A percentile compares a stretch with the other conserved stretches of the same genome.
These are phyloP conservation scores for Cynara cardunculus DNA, from an alignment of 129 eudicot genomes.

Conservation along the genomic window DNA sequence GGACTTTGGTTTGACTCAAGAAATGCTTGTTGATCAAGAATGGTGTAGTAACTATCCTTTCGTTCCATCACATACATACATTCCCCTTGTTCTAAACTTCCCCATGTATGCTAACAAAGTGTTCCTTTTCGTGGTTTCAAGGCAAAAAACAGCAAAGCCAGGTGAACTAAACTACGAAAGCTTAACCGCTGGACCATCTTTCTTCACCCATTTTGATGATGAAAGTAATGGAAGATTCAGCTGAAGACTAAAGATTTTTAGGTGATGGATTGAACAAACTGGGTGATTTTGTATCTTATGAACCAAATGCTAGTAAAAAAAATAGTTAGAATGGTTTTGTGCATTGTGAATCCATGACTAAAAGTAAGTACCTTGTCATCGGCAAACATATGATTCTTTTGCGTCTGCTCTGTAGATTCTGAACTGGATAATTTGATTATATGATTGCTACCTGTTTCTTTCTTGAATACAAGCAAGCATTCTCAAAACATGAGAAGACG, in stretches of 20 bases:
- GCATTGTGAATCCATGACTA: background rate
- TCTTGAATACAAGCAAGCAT: background rate
- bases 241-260: background rate
- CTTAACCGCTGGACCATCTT: slow-evolving; percentile 68
- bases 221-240: slow-evolving; percentile 20
- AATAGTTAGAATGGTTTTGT: background rate
- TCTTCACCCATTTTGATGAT: slow-evolving; percentile 69
- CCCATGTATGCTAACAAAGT: background rate
- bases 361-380: background rate
- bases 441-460: background rate
- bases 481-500: background rate
- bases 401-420: background rate
- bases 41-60: slow-evolving; percentile 34
- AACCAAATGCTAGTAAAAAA: background rate
- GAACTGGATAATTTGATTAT: background rate
- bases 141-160: slow-evolving; percentile 74
- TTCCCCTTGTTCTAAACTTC: background rate
- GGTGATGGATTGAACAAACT: background rate
- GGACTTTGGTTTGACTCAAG: slow-evolving; percentile 67
- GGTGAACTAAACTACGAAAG: slow-evolving; percentile 69
- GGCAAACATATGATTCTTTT: background rate
- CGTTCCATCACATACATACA: background rate
- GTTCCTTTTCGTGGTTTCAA: slow-evolving; percentile 6
- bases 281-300: background rate
- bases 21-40: slow-evolving; percentile 78